These are phyloP conservation scores for Aspergillus carlsbadensis DNA, from an alignment of 495 filamentous ascomycete species.

Conservation along the genomic window DNA sequence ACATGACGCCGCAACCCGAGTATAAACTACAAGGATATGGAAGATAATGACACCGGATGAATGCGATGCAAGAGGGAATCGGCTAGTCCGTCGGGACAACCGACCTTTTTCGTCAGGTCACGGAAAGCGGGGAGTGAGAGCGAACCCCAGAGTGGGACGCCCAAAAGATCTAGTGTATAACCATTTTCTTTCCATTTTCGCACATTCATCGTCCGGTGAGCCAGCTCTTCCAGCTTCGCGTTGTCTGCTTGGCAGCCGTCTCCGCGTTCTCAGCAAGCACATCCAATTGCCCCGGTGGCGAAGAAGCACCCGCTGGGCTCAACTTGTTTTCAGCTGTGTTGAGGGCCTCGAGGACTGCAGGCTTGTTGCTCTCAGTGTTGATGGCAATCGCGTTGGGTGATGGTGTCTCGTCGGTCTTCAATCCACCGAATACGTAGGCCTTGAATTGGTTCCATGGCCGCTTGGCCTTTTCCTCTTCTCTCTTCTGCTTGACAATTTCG, in stretches of 20 bases:
- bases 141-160: not conserved
- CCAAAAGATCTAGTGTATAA: constrained; percentile 5
- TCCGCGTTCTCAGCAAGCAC: constrained; percentile 44
- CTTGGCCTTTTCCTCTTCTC: constrained; percentile 43
- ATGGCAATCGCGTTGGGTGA: constrained; percentile 7
- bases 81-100: constrained; percentile 14
- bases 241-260: constrained; percentile 35
- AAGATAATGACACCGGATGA: constrained; percentile 17
- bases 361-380: constrained; percentile 20
- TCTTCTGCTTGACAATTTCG: constrained; percentile 44
- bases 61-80: constrained; percentile 23
- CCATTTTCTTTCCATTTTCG: constrained; percentile 2
- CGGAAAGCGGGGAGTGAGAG: constrained; percentile 7
- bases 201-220: constrained; percentile 37
- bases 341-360: constrained; percentile 40
- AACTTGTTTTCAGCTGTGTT: constrained; percentile 30
- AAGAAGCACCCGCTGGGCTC: constrained; percentile 18
- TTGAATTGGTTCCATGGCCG: constrained; percentile 45
- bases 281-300: constrained; percentile 38
- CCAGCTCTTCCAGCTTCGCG: constrained; percentile 46
- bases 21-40: constrained; percentile 21
- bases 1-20: constrained; percentile 26
- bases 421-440: constrained; percentile 42
- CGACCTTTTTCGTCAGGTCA: constrained; percentile 9
- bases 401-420: constrained; percentile 48